Conservation (phyloP, 208 protist species). For the Phytomonas sp. region DNA sequence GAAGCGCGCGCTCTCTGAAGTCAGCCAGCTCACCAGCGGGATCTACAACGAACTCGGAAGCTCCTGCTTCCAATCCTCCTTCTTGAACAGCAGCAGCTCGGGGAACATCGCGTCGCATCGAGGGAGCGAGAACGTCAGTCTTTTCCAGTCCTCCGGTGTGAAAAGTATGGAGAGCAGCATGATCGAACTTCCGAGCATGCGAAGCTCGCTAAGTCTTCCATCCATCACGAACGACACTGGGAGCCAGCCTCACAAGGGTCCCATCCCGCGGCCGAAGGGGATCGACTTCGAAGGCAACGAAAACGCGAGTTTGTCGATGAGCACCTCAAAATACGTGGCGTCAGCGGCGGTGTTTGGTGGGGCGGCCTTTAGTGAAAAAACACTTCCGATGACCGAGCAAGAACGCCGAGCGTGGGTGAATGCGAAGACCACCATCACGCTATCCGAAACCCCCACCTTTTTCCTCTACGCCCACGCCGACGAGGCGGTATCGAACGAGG, state of each 20-base stretch:
- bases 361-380: too few species aligned
- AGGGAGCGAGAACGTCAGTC: too few species aligned
- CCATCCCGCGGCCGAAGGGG: neutral
- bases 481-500: conserved; percentile 69
- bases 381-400: conserved; percentile 22
- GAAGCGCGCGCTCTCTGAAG: conserved; percentile 9
- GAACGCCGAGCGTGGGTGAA: conserved; percentile 49
- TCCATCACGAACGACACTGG: conserved; percentile 4
- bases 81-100: conserved; percentile 25
- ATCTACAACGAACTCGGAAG: conserved; percentile 25
- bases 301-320: too few species aligned
- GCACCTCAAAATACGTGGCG: too few species aligned
- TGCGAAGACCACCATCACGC: conserved; percentile 47
- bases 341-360: too few species aligned
- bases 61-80: conserved; percentile 66
- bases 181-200: neutral
- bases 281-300: too few species aligned
- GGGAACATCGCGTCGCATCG: conserved; percentile 8
- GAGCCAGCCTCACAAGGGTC: conserved; percentile 4
- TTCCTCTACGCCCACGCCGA: conserved; percentile 84
- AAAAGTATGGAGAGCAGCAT: conserved; percentile 25
- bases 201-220: conserved; percentile 12
- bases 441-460: conserved; percentile 80
- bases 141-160: too few species aligned
- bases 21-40: conserved; percentile 2